Conservation (phyloP, 2,329 filamentous ascomycete genomes). For the Phialemoniopsis sp. region DNA sequence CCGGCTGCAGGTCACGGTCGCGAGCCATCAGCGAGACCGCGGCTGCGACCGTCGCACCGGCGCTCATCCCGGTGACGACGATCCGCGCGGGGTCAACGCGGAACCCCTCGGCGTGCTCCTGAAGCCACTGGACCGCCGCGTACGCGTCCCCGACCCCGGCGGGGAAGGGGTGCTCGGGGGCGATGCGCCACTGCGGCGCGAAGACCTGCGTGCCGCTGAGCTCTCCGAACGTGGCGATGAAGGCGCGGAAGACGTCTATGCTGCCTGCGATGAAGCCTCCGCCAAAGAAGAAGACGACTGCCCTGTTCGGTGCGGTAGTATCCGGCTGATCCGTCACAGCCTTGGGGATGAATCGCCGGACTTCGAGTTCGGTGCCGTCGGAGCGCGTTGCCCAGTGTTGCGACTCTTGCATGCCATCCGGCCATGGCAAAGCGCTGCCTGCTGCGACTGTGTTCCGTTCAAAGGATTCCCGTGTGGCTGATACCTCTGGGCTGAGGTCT, state of each 20-base stretch:
- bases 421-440: too few relatives aligned
- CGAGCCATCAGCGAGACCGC: slow-evolving; percentile 33
- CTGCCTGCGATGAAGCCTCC: slow-evolving; percentile 18
- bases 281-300: slow-evolving; percentile 16
- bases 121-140: slow-evolving; percentile 23
- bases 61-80: slow-evolving; percentile 16
- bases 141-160: slow-evolving; percentile 33
- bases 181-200: slow-evolving; percentile 42
- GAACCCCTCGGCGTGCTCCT: slow-evolving; percentile 14
- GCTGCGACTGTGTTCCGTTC: too few relatives aligned
- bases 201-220: slow-evolving; percentile 13
- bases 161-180: slow-evolving; percentile 43
- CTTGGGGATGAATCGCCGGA: too few relatives aligned
- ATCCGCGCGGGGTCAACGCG: slow-evolving; percentile 18
- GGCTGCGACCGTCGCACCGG: slow-evolving; percentile 18
- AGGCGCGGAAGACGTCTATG: slow-evolving; percentile 7
- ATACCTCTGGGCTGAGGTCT: too few relatives aligned
- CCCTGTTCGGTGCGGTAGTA: too few relatives aligned
- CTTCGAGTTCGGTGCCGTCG: too few relatives aligned
- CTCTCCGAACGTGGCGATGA: slow-evolving; percentile 9
- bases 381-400: too few relatives aligned
- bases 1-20: slow-evolving; percentile 19
- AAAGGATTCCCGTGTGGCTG: too few relatives aligned
- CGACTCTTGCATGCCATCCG: too few relatives aligned
- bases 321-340: too few relatives aligned